These are phyloP conservation scores for Tetrahymena borealis DNA, from an alignment of 73 alveolate genomes.

Conservation along the genomic window DNA sequence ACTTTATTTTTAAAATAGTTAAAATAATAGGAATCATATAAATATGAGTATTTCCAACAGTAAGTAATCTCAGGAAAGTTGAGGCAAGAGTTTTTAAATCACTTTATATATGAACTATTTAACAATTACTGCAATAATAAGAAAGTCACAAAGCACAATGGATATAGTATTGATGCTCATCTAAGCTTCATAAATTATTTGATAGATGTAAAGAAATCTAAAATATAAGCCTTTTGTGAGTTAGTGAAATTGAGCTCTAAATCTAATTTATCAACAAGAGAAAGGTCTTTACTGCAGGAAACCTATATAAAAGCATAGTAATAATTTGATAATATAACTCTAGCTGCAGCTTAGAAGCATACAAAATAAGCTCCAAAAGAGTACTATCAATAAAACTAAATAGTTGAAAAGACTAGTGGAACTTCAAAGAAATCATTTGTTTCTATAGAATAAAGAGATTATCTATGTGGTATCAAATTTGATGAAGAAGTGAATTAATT, in stretches of 20 bases:
- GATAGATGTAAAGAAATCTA: neutral
- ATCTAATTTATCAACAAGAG: neutral
- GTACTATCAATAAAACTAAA: neutral
- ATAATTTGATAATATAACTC: neutral
- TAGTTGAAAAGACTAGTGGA: neutral
- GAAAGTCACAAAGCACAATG: neutral
- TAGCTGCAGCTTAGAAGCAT: neutral
- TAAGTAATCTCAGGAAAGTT: neutral
- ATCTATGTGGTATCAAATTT: neutral
- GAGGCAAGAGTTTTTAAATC: neutral
- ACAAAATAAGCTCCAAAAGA: neutral
- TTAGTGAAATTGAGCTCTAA: neutral
- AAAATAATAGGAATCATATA: neutral
- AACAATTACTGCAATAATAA: neutral
- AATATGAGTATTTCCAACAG: neutral
- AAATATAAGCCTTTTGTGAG: neutral
- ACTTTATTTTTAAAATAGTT: neutral
- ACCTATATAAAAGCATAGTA: neutral
- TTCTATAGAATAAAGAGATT: neutral
- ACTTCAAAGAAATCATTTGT: neutral
- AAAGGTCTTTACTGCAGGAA: neutral
- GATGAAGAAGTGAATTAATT: neutral
- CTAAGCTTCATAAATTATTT: neutral
- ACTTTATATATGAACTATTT: neutral
- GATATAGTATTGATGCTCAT: neutral